phyloP scores from a whole-genome alignment of 2,329 filamentous ascomycete genomes.

The Diplodia seriata region DNA sequence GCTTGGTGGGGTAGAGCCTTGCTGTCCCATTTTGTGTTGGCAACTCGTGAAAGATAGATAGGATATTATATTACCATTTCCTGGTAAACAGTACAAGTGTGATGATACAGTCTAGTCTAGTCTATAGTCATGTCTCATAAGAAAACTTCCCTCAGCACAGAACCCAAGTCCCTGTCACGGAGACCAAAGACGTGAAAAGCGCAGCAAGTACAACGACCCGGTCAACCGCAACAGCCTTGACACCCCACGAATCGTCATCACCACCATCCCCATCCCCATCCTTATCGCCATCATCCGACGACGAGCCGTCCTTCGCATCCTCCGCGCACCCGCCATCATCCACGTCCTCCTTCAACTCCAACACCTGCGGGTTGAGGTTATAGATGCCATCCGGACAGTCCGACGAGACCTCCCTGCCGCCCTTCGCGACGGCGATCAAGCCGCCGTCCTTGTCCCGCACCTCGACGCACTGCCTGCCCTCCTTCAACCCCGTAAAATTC shows the following conservation, averaged over 20 bases:
- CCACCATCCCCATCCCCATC: background rate
- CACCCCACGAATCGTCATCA: slow-evolving; percentile 7
- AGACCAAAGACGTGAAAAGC: background rate
- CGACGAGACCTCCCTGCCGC: background rate
- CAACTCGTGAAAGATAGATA: background rate
- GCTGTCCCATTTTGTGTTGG: background rate
- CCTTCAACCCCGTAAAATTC: background rate
- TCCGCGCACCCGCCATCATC: background rate
- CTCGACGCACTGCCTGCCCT: slow-evolving; percentile 17
- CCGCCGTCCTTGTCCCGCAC: background rate
- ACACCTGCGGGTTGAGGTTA: slow-evolving; percentile 18
- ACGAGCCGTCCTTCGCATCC: too few relatives aligned
- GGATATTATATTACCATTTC: background rate
- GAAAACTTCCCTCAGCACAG: background rate
- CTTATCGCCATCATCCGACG: background rate
- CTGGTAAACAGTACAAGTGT: background rate
- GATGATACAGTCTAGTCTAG: background rate
- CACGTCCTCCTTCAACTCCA: background rate
- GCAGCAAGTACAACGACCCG: background rate
- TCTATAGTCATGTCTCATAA: background rate
- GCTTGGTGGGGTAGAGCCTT: background rate
- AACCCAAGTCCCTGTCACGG: background rate
- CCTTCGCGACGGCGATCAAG: background rate
- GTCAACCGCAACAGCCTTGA: background rate
- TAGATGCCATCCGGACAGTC: slow-evolving; percentile 18